Conservation (phyloP, 495 filamentous ascomycete species). For the Poronia punctata region DNA sequence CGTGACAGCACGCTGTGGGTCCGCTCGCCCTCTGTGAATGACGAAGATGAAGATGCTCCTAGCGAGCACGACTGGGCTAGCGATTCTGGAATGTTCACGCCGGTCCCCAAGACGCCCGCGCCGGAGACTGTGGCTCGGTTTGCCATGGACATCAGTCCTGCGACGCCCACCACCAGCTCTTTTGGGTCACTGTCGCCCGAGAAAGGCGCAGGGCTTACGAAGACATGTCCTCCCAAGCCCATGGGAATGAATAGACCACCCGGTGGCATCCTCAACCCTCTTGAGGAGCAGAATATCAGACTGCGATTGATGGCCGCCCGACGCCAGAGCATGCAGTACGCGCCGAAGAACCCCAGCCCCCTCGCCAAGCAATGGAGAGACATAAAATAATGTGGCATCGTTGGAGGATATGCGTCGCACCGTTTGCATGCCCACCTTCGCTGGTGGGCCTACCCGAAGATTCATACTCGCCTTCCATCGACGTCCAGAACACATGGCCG, state of each 20-base stretch:
- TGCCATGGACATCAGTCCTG: constrained; percentile 34
- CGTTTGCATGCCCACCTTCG: constrained; percentile 1
- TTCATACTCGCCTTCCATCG: constrained; percentile 4
- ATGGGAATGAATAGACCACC: constrained; percentile 35
- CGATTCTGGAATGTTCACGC: constrained; percentile 32
- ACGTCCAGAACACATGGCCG: background rate
- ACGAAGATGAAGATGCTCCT: constrained; percentile 34
- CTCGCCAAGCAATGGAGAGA: constrained; percentile 48
- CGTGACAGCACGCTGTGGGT: constrained; percentile 48
- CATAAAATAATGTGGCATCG: constrained; percentile 1
- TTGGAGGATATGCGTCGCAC: background rate
- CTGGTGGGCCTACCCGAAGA: background rate
- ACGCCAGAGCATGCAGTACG: constrained; percentile 76
- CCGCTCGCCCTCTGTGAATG: constrained; percentile 32
- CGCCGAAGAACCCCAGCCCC: constrained; percentile 71
- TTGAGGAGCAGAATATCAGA: constrained; percentile 47
- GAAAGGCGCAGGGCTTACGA: constrained; percentile 52
- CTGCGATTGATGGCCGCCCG: constrained; percentile 65
- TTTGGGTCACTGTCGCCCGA: constrained; percentile 13
- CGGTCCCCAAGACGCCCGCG: constrained; percentile 48
- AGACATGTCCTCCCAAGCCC: constrained; percentile 69
- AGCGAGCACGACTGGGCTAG: constrained; percentile 21
- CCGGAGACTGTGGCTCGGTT: constrained; percentile 39
- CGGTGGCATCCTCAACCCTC: constrained; percentile 25
- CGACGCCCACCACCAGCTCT: constrained; percentile 17